These are phyloP conservation scores for Nothophytophthora sp. DNA, from an alignment of 352 stramenopile genomes.

Conservation along the genomic window DNA sequence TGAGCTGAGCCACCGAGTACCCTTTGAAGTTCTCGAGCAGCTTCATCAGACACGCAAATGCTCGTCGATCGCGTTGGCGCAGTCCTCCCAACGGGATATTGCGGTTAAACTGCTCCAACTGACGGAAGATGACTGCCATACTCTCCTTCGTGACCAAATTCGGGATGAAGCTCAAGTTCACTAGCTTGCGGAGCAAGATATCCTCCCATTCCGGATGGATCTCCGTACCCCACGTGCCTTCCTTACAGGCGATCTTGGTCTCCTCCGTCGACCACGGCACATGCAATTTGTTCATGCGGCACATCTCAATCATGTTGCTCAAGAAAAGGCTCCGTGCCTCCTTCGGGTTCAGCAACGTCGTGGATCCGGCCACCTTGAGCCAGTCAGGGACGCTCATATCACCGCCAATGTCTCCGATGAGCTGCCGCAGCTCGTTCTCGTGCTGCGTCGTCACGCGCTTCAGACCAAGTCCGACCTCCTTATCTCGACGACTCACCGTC, in stretches of 20 bases:
- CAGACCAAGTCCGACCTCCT: constrained; percentile 80
- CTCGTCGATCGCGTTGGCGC: constrained; percentile 69
- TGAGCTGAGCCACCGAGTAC: constrained; percentile 81
- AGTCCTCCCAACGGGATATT: constrained; percentile 79
- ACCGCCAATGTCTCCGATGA: constrained; percentile 70
- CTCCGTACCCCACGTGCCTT: constrained; percentile 83
- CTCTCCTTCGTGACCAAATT: constrained; percentile 82
- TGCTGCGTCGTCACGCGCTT: constrained; percentile 47
- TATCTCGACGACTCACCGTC: constrained; percentile 63
- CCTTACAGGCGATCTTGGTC: constrained; percentile 84
- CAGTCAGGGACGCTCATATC: constrained; percentile 60
- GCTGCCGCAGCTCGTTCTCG: constrained; percentile 69
- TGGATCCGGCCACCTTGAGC: constrained; percentile 74
- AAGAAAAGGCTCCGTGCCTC: constrained; percentile 80
- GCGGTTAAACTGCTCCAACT: constrained; percentile 87
- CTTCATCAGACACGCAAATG: constrained; percentile 84
- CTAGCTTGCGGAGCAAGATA: constrained; percentile 81
- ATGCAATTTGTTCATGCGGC: constrained; percentile 87
- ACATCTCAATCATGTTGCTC: constrained; percentile 89
- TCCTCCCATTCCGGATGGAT: constrained; percentile 85
- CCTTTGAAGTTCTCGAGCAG: constrained; percentile 85
- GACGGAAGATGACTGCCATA: constrained; percentile 70
- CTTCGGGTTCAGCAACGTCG: constrained; percentile 75
- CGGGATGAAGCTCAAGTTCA: constrained; percentile 76
- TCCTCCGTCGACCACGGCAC: constrained; percentile 88